phyloP scores from a whole-genome alignment of 2,329 filamentous ascomycete species.

The Colletotrichum incanum region DNA sequence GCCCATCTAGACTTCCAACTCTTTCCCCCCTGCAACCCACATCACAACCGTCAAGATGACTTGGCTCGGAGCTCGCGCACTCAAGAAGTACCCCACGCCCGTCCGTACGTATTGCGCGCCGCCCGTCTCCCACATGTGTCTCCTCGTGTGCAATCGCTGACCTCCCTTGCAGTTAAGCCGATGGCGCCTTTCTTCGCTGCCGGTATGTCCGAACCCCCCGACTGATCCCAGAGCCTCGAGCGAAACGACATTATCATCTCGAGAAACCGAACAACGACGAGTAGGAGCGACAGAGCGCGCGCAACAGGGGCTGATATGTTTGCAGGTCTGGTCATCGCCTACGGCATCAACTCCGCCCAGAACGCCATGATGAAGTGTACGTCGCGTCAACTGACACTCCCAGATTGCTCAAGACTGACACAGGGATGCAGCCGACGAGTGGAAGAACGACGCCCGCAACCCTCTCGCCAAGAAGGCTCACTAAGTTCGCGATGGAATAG shows the following conservation, averaged over 20 bases:
- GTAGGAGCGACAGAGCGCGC: not conserved
- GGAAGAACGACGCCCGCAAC: conserved; percentile 97
- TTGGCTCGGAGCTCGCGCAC: conserved; percentile 76
- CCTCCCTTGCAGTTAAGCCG: conserved; percentile 78
- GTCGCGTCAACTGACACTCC: conserved; percentile 45
- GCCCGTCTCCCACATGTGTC: conserved; percentile 35
- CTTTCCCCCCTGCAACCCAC: conserved; percentile 53
- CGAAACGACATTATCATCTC: not conserved
- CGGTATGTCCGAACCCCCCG: conserved; percentile 74
- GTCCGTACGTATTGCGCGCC: conserved; percentile 76
- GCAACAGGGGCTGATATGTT: conserved; percentile 23
- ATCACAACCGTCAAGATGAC: conserved; percentile 74
- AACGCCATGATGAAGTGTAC: conserved; percentile 84
- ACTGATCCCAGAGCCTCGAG: not conserved
- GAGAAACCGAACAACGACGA: conserved; percentile 4
- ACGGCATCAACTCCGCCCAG: conserved; percentile 90
- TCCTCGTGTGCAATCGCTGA: conserved; percentile 40
- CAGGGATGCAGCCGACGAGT: conserved; percentile 82
- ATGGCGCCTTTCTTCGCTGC: conserved; percentile 95
- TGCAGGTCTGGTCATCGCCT: conserved; percentile 86
- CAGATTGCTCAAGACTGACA: conserved; percentile 46
- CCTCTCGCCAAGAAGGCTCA: conserved; percentile 69
- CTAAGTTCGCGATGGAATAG: conserved; percentile 53
- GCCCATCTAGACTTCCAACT: conserved; percentile 54
- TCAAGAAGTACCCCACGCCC: conserved; percentile 87